A percentile compares a stretch with the other conserved stretches of the same genome.
These are phyloP conservation scores for Cardamine resedifolia DNA, from an alignment of 345 rosid genomes.

Conservation along the genomic window DNA sequence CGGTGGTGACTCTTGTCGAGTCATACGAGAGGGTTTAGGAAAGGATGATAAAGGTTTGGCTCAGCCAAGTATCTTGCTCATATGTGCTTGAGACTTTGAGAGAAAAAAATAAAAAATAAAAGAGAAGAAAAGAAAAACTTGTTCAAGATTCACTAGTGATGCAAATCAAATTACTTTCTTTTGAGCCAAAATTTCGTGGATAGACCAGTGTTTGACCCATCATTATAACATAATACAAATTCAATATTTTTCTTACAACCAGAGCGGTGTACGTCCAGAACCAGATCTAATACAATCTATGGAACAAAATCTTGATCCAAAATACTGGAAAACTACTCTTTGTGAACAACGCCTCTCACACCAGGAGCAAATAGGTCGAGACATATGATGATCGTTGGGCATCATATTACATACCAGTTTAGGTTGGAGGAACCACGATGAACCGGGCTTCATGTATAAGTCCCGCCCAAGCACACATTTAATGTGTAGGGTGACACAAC, in stretches of 20 bases:
- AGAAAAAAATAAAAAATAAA: too few relatives aligned
- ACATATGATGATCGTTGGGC: background rate
- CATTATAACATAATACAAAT: too few relatives aligned
- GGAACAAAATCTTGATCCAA: background rate
- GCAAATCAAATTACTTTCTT: background rate
- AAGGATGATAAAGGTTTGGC: too few relatives aligned
- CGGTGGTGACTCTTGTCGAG: too few relatives aligned
- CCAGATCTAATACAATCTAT: background rate
- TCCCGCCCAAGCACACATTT: background rate
- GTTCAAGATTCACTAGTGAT: too few relatives aligned
- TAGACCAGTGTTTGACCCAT: too few relatives aligned
- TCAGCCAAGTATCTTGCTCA: background rate
- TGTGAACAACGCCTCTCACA: background rate
- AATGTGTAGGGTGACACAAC: conserved; percentile 14
- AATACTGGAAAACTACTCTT: background rate
- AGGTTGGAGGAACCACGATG: rapidly evolving
- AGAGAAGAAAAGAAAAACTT: too few relatives aligned
- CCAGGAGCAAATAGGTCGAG: background rate
- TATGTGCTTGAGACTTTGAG: background rate
- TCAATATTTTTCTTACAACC: too few relatives aligned
- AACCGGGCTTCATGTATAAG: background rate
- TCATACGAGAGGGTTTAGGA: too few relatives aligned
- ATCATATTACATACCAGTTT: background rate
- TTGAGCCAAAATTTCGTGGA: background rate
- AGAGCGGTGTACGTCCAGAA: too few relatives aligned